Conservation (phyloP, 106 monocot species). For the Dendrobium chrysotoxum region DNA sequence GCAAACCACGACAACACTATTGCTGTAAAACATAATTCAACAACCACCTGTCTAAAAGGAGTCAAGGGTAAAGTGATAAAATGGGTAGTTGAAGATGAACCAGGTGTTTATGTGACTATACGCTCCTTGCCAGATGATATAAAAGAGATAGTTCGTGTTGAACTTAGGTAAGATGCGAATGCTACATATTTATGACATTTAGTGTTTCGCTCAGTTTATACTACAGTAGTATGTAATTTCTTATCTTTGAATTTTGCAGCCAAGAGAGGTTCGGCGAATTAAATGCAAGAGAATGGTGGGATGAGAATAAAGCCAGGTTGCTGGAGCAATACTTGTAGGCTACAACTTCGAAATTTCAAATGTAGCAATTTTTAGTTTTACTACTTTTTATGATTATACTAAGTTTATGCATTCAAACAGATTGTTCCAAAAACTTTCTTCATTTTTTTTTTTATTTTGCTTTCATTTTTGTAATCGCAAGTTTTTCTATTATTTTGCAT, state of each 20-base stretch:
- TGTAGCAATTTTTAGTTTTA: no score
- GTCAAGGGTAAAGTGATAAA: constrained; percentile 15
- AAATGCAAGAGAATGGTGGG: constrained; percentile 62
- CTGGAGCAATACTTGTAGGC: constrained; percentile 15
- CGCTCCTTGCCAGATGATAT: constrained; percentile 26
- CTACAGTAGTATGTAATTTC: no score
- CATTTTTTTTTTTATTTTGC: no score
- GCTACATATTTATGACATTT: neutral
- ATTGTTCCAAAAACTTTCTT: no score
- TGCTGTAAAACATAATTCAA: neutral
- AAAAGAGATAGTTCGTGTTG: constrained; percentile 37
- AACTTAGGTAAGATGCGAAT: constrained; percentile 35
- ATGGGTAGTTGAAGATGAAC: constrained; percentile 58
- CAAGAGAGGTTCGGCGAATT: constrained; percentile 49
- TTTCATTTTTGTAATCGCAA: no score
- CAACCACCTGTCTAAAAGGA: neutral
- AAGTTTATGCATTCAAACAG: no score
- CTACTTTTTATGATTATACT: no score
- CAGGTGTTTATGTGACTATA: constrained; percentile 50
- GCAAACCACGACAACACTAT: neutral
- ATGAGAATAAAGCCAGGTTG: constrained; percentile 41
- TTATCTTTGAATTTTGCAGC: constrained; percentile 15
- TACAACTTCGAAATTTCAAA: no score
- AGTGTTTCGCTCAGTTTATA: neutral
- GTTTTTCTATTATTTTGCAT: no score